phyloP scores from a whole-genome alignment of 345 rosid species.

The Euphorbia lathyris region DNA sequence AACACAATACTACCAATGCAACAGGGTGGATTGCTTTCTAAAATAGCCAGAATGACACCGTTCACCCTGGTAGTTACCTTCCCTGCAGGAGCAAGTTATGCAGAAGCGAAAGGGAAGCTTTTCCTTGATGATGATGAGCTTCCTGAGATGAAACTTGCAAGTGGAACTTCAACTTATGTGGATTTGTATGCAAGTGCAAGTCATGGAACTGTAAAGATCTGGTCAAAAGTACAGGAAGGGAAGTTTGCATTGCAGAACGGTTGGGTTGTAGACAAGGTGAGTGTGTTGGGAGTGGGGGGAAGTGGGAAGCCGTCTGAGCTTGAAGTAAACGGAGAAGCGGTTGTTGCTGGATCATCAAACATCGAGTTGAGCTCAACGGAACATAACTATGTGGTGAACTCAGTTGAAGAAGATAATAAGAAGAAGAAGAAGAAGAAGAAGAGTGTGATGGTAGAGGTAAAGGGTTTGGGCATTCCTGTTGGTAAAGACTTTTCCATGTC shows the following conservation, averaged over 20 bases:
- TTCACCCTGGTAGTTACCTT: conserved; percentile 67
- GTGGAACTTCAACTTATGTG: conserved; percentile 57
- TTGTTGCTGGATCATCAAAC: conserved; percentile 18
- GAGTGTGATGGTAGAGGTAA: conserved; percentile 56
- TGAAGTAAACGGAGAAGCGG: conserved; percentile 41
- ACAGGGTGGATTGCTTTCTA: conserved; percentile 79
- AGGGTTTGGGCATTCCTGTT: conserved; percentile 53
- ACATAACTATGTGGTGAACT: conserved; percentile 36
- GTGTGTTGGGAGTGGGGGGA: conserved; percentile 67
- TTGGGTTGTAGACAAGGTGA: conserved; percentile 62
- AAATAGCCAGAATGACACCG: conserved; percentile 83
- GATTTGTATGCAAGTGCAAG: conserved; percentile 59
- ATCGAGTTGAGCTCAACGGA: conserved; percentile 39
- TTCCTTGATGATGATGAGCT: conserved; percentile 85
- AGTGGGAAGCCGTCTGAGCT: conserved; percentile 38
- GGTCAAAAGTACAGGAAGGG: conserved; percentile 78
- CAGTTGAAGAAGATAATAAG: conserved; percentile 33
- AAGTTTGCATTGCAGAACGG: conserved; percentile 72
- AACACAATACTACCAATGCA: conserved; percentile 87
- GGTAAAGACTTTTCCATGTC: conserved; percentile 71
- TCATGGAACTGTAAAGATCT: conserved; percentile 61
- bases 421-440: too few species aligned
- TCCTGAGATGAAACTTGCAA: conserved; percentile 82
- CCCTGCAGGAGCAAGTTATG: conserved; percentile 62
- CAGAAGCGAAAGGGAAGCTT: conserved; percentile 67